A percentile compares a stretch with the other conserved stretches of the same genome.
Evolutionary conservation across 768 basidiomycete species (phyloP).

Genomic region (Leccinum obscurum): DNA sequence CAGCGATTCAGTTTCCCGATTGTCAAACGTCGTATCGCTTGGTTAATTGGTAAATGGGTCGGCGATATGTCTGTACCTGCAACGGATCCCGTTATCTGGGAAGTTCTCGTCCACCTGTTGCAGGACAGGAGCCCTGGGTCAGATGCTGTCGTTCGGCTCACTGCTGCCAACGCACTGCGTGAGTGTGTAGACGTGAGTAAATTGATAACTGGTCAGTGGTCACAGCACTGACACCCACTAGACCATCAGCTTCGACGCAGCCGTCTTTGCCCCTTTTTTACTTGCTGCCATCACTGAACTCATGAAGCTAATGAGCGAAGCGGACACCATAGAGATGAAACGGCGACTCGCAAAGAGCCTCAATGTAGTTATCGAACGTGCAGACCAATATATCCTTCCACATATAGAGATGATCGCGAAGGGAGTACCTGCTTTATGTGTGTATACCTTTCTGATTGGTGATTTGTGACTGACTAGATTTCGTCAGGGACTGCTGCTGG

Average conservation of each 20-base stretch:
- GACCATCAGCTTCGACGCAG: conserved; percentile 64
- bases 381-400: conserved; percentile 60
- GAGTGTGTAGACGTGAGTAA: conserved; percentile 82
- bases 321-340: conserved; percentile 76
- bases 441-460: conserved; percentile 24
- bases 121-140: conserved; percentile 66
- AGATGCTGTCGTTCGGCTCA: conserved; percentile 84
- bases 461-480: conserved; percentile 11
- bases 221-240: conserved; percentile 30
- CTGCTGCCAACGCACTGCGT: conserved; percentile 74
- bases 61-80: conserved; percentile 61
- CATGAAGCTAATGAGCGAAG: conserved; percentile 68
- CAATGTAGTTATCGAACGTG: conserved; percentile 63
- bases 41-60: conserved; percentile 91
- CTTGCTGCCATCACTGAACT: conserved; percentile 60
- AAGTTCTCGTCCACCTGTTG: conserved; percentile 76
- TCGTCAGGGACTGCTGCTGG: conserved; percentile 64
- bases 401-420: conserved; percentile 58
- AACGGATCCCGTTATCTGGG: conserved; percentile 71
- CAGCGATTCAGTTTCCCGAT: conserved; percentile 68
- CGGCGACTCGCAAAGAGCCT: conserved; percentile 68
- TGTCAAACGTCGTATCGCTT: conserved; percentile 92
- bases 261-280: conserved; percentile 70
- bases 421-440: conserved; percentile 74
- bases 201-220: not conserved